Evolutionary conservation across 2,329 filamentous ascomycete genomes (phyloP).

Genomic region (Rhynchosporium secalis): DNA sequence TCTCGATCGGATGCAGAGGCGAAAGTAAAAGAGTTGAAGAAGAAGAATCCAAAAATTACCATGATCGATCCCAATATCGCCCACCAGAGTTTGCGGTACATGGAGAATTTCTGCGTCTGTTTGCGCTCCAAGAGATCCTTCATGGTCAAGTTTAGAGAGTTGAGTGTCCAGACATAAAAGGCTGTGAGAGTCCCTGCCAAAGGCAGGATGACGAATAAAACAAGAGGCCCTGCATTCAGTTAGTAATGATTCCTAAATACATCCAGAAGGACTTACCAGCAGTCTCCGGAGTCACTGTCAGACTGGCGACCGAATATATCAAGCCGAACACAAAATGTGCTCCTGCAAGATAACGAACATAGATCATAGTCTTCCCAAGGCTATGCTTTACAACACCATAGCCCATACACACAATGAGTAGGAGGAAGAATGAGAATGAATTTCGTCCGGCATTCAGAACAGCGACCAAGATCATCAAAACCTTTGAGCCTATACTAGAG

Average conservation of each 20-base stretch:
- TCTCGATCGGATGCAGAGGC: conserved; percentile 80
- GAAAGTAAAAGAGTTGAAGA: conserved; percentile 96
- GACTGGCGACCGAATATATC: conserved; percentile 86
- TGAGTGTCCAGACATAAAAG: conserved; percentile 98
- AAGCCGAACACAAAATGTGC: conserved; percentile 94
- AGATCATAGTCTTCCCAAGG: conserved; percentile 90
- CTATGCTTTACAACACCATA: conserved; percentile 96
- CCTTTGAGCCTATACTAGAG: conserved; percentile 78
- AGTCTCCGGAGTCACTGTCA: conserved; percentile 84
- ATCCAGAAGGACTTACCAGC: conserved; percentile 54
- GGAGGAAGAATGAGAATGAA: conserved; percentile 96
- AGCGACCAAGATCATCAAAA: conserved; percentile 86
- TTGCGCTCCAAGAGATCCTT: conserved; percentile 95
- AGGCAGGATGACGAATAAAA: conserved; percentile 90
- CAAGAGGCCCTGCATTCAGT: conserved; percentile 65
- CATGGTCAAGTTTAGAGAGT: conserved; percentile 90
- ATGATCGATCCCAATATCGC: conserved; percentile 89
- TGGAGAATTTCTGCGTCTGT: conserved; percentile 86
- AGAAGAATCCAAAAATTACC: conserved; percentile 97
- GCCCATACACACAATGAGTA: conserved; percentile 98
- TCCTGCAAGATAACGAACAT: conserved; percentile 85
- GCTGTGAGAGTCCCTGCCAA: conserved; percentile 89
- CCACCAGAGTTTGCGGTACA: conserved; percentile 99
- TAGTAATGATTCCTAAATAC: conserved; percentile 4
- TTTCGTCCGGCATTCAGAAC: conserved; percentile 91